phyloP scores from a whole-genome alignment of 1,284 basidiomycete species.

The Tylopilus sp. region DNA sequence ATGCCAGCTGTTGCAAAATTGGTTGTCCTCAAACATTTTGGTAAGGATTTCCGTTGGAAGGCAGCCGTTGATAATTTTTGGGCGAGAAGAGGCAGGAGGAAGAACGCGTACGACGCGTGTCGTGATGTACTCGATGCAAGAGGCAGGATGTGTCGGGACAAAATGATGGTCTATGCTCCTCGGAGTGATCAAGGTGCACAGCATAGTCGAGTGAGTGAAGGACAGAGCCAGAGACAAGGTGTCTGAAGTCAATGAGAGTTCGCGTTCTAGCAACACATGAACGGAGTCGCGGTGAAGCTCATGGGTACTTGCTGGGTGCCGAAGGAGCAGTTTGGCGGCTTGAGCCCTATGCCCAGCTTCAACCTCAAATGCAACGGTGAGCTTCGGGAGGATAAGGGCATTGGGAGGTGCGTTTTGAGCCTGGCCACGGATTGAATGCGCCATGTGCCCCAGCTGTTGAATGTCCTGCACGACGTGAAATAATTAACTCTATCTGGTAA shows the following conservation, averaged over 20 bases:
- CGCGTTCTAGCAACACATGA: slow-evolving; percentile 17
- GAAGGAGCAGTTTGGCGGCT: slow-evolving; percentile 16
- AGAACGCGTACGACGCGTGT: slow-evolving; percentile 24
- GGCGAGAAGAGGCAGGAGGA: slow-evolving; percentile 8
- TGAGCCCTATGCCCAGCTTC: neutral
- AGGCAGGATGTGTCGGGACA: slow-evolving; percentile 12
- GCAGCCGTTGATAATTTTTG: slow-evolving; percentile 5
- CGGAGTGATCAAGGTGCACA: slow-evolving; percentile 12
- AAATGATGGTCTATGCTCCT: neutral
- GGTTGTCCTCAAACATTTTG: slow-evolving; percentile 20
- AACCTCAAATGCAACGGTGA: slow-evolving; percentile 25
- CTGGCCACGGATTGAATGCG: slow-evolving; percentile 13
- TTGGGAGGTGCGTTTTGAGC: slow-evolving; percentile 10
- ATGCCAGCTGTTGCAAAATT: slow-evolving; percentile 20
- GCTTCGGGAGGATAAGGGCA: slow-evolving; percentile 16
- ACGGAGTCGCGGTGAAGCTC: slow-evolving; percentile 6
- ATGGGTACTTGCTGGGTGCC: slow-evolving; percentile 4
- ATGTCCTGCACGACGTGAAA: slow-evolving; percentile 13
- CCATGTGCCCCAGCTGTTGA: slow-evolving; percentile 13
- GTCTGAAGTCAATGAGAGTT: slow-evolving; percentile 20
- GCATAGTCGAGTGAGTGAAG: slow-evolving; percentile 26
- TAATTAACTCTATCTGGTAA: neutral
- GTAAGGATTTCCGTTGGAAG: slow-evolving; percentile 16
- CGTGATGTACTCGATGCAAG: slow-evolving; percentile 19
- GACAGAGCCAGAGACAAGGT: slow-evolving; percentile 21